Conservation (phyloP, 768 basidiomycete genomes). For the Auriscalpium orientale region DNA sequence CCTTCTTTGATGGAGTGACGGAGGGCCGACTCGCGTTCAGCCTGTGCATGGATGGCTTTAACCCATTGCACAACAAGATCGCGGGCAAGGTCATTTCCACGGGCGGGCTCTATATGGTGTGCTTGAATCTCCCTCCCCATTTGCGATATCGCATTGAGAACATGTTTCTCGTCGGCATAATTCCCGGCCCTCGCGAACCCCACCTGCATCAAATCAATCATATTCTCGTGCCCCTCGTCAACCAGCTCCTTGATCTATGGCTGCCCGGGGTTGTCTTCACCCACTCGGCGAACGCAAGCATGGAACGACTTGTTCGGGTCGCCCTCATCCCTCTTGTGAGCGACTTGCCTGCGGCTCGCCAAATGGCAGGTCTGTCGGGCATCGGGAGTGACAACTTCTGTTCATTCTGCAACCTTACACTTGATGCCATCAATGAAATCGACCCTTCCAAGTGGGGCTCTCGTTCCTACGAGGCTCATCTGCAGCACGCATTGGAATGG, state of each 20-base stretch:
- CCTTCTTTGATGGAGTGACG: neutral
- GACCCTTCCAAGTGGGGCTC: conserved; percentile 20
- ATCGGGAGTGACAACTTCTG: neutral
- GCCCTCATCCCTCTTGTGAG: neutral
- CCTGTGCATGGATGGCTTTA: conserved; percentile 30
- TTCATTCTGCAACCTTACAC: neutral
- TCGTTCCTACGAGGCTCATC: conserved; percentile 6
- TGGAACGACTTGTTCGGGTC: neutral
- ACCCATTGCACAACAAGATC: conserved; percentile 25
- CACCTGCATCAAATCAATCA: conserved; percentile 28
- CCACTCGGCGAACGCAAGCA: conserved; percentile 13
- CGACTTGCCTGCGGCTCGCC: neutral
- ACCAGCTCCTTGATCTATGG: conserved; percentile 30
- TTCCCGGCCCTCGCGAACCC: conserved; percentile 35
- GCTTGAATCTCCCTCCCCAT: conserved; percentile 29
- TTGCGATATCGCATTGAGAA: conserved; percentile 30
- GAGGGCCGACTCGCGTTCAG: conserved; percentile 24
- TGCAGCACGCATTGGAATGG: conserved; percentile 11
- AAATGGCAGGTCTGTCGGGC: neutral
- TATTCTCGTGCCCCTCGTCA: conserved; percentile 29
- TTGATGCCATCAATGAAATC: conserved; percentile 21
- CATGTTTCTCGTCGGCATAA: conserved; percentile 34
- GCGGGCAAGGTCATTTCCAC: conserved; percentile 19
- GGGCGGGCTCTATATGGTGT: conserved; percentile 26
- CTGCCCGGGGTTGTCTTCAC: conserved; percentile 22